Evolutionary conservation across 176 grass and related monocot genomes (phyloP), one percentile per base, ranked within the genome.

Genomic region (Echinochloa phyllopogon): DNA sequence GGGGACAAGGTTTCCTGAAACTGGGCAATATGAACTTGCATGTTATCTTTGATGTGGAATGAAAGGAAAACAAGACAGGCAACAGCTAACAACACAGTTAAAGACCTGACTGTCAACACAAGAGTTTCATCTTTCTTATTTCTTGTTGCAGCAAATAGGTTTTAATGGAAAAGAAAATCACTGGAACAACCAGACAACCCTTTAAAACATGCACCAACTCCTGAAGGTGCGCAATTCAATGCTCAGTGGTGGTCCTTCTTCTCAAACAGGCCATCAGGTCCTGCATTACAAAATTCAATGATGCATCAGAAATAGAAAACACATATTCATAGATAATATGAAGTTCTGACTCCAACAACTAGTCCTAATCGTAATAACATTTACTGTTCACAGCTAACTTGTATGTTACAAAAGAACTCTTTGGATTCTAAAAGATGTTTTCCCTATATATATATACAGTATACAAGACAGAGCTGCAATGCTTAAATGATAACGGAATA

Each of bases 241-340:
- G 82, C 78, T 96, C 81, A 80, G n/a, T 83, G 86, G 75, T 92
- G 80, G 50, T 82, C 79, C 83, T 96, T 96, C 3, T 0, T 75
- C 94, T 96, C 94, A 85, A 96, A 96, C 40, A 96, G 77, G 24
- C 94, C 91, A 80, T 96, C 47, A 6, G 91, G 94, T 56, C 93
- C 93, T 95, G 83, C 75, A 85, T 53, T 23, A 11, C 14, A 77
- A 13, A 61, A 72, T 78, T 67, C 40, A 14, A 66, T 10, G 39
- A 77, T 23, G 10, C 64, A 53, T 84, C 36, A 89, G 71, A 82
- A 82, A 41, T 10, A 5, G 40, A 66, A 63, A 70, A 12, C 40
- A 16, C 15, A 16, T 9, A 65, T 36, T 55, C n/a, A 78, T 37
- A 66, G 66, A 41, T 64, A 18, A 39, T 3, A 70, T 61, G 23